Conservation (phyloP, 2,329 filamentous ascomycete genomes). For the Penicillium janthinellum region DNA sequence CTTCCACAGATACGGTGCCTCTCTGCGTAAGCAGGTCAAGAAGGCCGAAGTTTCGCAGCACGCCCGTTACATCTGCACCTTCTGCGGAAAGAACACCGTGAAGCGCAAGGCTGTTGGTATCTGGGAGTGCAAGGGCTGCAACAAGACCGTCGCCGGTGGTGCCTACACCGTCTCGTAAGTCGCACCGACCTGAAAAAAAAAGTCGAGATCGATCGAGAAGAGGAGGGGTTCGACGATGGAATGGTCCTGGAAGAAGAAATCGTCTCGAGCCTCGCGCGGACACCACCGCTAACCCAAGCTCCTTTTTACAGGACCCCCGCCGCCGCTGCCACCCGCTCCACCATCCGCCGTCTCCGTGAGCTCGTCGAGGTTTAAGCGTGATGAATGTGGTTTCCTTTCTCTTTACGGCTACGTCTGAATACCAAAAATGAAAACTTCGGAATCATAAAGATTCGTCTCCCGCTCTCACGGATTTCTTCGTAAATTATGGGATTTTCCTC, state of each 20-base stretch:
- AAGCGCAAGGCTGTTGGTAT: slow-evolving; percentile 90
- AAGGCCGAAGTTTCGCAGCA: slow-evolving; percentile 99
- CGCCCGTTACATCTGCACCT: slow-evolving; percentile 95
- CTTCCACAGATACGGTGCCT: slow-evolving; percentile 84
- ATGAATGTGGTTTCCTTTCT: slow-evolving; percentile 39
- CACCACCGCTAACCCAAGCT: slow-evolving; percentile 5
- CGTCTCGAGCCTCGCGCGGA: background rate
- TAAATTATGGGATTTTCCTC: background rate
- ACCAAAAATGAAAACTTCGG: slow-evolving; percentile 42
- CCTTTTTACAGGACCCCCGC: slow-evolving; percentile 72
- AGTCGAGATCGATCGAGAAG: background rate
- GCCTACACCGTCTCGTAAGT: slow-evolving; percentile 97
- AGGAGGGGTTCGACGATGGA: background rate
- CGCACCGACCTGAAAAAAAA: slow-evolving; percentile 15
- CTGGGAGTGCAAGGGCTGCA: slow-evolving; percentile 95
- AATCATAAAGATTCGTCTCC: slow-evolving; percentile 29
- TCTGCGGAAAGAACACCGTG: slow-evolving; percentile 96
- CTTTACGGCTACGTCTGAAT: slow-evolving; percentile 39
- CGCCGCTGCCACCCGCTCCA: slow-evolving; percentile 91
- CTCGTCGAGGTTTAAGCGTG: slow-evolving; percentile 77
- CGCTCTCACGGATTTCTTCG: slow-evolving; percentile 7
- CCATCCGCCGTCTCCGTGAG: slow-evolving; percentile 94
- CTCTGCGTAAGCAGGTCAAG: slow-evolving; percentile 98
- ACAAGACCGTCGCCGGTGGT: slow-evolving; percentile 90
- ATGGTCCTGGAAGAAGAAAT: background rate